These are phyloP conservation scores for Fraxinus latifolia DNA, from an alignment of 305 asterid genomes.

Conservation along the genomic window DNA sequence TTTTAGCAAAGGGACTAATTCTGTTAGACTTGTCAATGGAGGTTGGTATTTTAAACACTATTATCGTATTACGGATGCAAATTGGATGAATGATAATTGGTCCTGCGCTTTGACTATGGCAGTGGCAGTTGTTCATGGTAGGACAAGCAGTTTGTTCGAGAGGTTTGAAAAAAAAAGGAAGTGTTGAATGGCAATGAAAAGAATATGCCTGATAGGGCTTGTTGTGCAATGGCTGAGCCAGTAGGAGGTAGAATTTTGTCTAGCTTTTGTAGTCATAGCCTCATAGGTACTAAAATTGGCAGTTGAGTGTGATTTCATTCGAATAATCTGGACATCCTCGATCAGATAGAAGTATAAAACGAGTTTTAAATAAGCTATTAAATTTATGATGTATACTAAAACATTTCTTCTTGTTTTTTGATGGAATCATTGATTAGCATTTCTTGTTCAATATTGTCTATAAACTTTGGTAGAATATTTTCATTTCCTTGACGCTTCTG, in stretches of 20 bases:
- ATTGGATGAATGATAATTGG: conserved; percentile 18
- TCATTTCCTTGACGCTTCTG: too few relatives aligned
- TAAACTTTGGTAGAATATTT: neutral
- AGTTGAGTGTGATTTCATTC: conserved; percentile 7
- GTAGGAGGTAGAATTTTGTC: conserved; percentile 23
- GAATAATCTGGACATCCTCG: neutral
- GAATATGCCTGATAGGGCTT: conserved; percentile 33
- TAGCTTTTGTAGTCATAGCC: neutral
- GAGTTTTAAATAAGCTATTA: too few relatives aligned
- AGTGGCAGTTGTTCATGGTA: conserved; percentile 82
- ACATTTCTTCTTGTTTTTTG: neutral
- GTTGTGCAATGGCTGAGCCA: conserved; percentile 31
- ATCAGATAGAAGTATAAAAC: too few relatives aligned
- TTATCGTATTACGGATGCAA: conserved; percentile 11
- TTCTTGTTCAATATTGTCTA: neutral
- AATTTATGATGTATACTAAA: too few relatives aligned
- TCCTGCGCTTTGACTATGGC: conserved; percentile 32
- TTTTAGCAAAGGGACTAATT: conserved; percentile 42
- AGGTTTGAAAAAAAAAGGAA: conserved; percentile 66
- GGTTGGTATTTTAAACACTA: conserved; percentile 42
- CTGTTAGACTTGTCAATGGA: conserved; percentile 81
- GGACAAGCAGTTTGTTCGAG: conserved; percentile 94
- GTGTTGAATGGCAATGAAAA: conserved; percentile 39
- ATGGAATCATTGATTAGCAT: neutral
- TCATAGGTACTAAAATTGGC: neutral